Base-by-base conservation (phyloP, 768 basidiomycete species). In the Filobasidium floriforme region DNA sequence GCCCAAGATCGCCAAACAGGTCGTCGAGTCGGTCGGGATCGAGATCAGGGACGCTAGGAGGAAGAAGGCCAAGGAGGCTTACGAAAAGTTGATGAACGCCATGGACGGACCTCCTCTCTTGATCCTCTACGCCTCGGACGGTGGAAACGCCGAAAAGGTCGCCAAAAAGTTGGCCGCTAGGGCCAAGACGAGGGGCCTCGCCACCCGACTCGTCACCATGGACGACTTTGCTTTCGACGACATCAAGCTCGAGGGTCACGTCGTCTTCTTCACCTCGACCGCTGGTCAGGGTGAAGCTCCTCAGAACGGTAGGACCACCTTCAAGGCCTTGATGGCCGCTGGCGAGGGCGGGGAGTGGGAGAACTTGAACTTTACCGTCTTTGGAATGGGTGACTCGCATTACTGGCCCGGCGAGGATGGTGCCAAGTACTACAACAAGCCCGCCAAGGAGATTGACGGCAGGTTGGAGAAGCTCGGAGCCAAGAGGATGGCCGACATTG, bases 361-460 rank as follows among this genome's bases (percentile, higher is more conserved):
- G 61, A 87, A 86, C 68, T 81, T 92, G 66, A 87, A 85, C 74
- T 89, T 85, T 78, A 80, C 87, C 62, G 92, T 98, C 52, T 96
- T 98, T 71, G 94, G 83, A 59, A 88, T 99, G 86, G 96, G 96
- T 68, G 96, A 99, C 79, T 93, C 89, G 77, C 93, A 96, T 80
- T 99, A 99, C 81, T 99, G 96, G 96, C 96, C 96, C 10, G 85
- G 96, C 49, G 84, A 89, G 19, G 92, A 98, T 78, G 96, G 98
- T 74, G 88, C 87, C n/a, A 89, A 91, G 73, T 98, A 94, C 79
- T 99, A 97, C 83, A 99, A 98, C 84, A 96, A 92, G 79, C 87
- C 94, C 0, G 85, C 87, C 19, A 93, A 92, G 79, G 94, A 98
- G 68, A 85, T 98, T 61, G 87, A 92, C 79, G 80, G 83, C 26